These are phyloP conservation scores for Sphaerostilbella broomeana DNA, from an alignment of 2,329 filamentous ascomycete genomes.

Conservation along the genomic window DNA sequence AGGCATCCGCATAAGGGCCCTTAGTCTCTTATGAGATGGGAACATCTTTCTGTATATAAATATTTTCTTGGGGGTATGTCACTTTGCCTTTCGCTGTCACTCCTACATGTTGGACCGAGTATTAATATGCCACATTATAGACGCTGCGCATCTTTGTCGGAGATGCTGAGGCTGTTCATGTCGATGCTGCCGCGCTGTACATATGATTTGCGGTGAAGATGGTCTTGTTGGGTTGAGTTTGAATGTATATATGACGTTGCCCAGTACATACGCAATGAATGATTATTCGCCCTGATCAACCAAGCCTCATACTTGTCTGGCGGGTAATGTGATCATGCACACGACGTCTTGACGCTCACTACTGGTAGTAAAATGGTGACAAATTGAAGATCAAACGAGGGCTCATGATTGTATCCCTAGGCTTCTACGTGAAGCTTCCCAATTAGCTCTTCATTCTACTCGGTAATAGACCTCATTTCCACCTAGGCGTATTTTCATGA, in stretches of 20 bases:
- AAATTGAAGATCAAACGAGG: no score
- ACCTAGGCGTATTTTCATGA: no score
- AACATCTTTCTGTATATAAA: constrained; percentile 12
- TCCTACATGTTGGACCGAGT: neutral
- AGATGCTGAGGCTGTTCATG: constrained; percentile 1
- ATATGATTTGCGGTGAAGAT: constrained; percentile 6
- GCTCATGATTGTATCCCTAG: no score
- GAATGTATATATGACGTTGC: constrained; percentile 12
- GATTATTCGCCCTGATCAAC: no score
- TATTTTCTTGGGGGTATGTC: constrained; percentile 8
- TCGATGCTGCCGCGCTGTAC: constrained; percentile 5
- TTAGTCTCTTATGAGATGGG: neutral
- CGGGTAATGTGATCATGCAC: no score
- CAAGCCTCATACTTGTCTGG: no score
- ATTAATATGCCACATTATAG: neutral
- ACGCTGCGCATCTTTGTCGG: constrained; percentile 3
- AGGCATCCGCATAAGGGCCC: constrained; percentile 5
- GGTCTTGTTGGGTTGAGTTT: constrained; percentile 6
- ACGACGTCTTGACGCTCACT: no score
- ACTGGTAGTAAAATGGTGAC: no score
- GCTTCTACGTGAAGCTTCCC: no score
- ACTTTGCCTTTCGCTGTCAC: neutral
- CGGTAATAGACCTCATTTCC: no score
- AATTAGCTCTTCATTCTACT: no score
- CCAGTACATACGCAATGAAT: constrained; percentile 11